Percentiles rank a stretch among this genome's conserved stretches.
These are phyloP conservation scores for Hericium erinaceus DNA, from an alignment of 768 basidiomycete species.

Conservation along the genomic window DNA sequence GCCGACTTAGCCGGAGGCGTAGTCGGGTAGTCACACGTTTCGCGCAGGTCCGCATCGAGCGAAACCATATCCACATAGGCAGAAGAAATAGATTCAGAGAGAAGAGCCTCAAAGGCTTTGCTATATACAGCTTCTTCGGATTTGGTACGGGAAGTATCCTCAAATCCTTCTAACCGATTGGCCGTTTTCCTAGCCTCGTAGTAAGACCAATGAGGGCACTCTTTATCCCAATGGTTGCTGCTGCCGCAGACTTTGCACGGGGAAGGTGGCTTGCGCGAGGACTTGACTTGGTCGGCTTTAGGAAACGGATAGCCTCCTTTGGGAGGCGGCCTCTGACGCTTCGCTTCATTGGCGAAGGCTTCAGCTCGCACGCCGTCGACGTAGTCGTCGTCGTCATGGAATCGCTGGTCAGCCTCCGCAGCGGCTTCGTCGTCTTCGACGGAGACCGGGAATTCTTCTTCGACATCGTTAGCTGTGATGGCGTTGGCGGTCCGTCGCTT, in stretches of 20 bases:
- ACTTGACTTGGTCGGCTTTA: background rate
- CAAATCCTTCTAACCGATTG: too few relatives aligned
- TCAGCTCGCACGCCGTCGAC: background rate
- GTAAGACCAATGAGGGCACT: too few relatives aligned
- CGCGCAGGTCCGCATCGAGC: background rate
- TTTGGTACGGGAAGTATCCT: too few relatives aligned
- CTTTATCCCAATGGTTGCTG: too few relatives aligned
- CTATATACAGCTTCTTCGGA: constrained; percentile 22
- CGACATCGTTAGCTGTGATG: too few relatives aligned
- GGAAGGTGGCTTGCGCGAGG: background rate
- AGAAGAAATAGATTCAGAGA: background rate
- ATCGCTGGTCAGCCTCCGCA: background rate
- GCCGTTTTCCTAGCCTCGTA: too few relatives aligned
- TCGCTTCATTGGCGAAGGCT: background rate
- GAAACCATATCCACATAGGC: background rate
- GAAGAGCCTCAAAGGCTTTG: background rate
- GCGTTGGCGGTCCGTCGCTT: background rate
- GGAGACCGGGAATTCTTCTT: background rate
- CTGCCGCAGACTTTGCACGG: constrained; percentile 10
- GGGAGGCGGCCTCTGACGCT: background rate
- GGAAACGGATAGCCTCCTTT: background rate
- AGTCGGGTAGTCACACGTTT: background rate
- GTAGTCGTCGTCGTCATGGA: background rate
- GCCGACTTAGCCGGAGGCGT: background rate
- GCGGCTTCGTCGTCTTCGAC: background rate